These are phyloP conservation scores for Aspergillus ellipticus DNA, from an alignment of 495 filamentous ascomycete genomes.

Conservation along the genomic window DNA sequence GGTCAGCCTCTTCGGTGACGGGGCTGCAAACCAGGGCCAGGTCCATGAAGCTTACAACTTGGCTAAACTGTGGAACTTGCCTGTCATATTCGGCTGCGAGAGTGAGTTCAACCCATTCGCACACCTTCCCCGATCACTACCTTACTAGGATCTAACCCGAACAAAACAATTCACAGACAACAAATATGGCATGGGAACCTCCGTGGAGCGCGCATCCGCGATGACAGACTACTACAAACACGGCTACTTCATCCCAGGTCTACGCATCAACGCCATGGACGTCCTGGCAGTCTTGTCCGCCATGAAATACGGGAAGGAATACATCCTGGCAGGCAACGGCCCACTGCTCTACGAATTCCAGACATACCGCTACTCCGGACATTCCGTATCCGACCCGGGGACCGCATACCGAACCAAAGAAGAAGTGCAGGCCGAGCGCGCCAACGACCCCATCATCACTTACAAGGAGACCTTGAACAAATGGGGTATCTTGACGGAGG, in stretches of 20 bases:
- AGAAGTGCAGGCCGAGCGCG: constrained; percentile 79
- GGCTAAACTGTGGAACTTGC: constrained; percentile 93
- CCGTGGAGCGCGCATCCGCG: constrained; percentile 78
- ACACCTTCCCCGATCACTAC: neutral
- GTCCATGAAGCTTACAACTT: constrained; percentile 98
- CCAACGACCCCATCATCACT: constrained; percentile 88
- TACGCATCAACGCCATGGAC: constrained; percentile 96
- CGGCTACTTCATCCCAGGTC: constrained; percentile 91
- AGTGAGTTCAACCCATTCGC: constrained; percentile 60
- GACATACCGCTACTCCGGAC: constrained; percentile 91
- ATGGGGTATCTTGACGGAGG: constrained; percentile 81
- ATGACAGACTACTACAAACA: constrained; percentile 97
- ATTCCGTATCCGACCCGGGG: constrained; percentile 93
- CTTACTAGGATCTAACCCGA: neutral
- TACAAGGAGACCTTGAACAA: constrained; percentile 85
- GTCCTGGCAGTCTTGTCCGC: constrained; percentile 89
- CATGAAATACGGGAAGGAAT: constrained; percentile 76
- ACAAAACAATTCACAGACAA: constrained; percentile 58
- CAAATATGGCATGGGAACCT: constrained; percentile 97
- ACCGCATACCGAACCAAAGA: constrained; percentile 93
- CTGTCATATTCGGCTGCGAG: constrained; percentile 87
- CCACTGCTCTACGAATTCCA: constrained; percentile 90
- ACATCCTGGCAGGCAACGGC: constrained; percentile 67
- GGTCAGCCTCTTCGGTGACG: constrained; percentile 84
- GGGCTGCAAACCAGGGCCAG: constrained; percentile 91